Conservation (phyloP, 208 protist genomes). For the Wallacemonas sp. region DNA sequence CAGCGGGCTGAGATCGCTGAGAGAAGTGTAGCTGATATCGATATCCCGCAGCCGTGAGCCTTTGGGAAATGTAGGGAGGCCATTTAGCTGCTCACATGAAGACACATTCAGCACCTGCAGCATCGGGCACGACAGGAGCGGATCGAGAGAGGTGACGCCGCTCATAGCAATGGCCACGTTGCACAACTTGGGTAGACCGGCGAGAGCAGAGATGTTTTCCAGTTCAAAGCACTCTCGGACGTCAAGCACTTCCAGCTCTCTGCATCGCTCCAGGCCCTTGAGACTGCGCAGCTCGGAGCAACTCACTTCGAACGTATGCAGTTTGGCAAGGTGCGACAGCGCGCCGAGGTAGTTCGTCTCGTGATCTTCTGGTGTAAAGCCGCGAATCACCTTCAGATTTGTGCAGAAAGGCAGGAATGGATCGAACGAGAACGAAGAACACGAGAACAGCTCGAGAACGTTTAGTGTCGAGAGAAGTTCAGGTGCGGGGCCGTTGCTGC, state of each 20-base stretch:
- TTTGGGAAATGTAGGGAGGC: neutral
- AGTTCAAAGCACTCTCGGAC: neutral
- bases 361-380: neutral
- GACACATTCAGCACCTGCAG: neutral
- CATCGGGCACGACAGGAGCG: neutral
- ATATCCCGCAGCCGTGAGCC: neutral
- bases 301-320: neutral
- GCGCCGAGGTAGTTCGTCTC: neutral
- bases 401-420: neutral
- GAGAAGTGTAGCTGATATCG: constrained; percentile 8
- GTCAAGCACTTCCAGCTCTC: neutral
- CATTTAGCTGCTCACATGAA: neutral
- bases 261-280: neutral
- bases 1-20: constrained; percentile 2
- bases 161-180: neutral
- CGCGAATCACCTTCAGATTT: neutral
- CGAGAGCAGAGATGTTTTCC: neutral
- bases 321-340: neutral
- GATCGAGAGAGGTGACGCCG: neutral
- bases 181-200: neutral
- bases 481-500: neutral
- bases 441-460: neutral
- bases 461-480: neutral
- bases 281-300: neutral
- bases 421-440: neutral